Base-by-base conservation (phyloP, 306 rosid genomes). In the Prunus fruticosa region DNA sequence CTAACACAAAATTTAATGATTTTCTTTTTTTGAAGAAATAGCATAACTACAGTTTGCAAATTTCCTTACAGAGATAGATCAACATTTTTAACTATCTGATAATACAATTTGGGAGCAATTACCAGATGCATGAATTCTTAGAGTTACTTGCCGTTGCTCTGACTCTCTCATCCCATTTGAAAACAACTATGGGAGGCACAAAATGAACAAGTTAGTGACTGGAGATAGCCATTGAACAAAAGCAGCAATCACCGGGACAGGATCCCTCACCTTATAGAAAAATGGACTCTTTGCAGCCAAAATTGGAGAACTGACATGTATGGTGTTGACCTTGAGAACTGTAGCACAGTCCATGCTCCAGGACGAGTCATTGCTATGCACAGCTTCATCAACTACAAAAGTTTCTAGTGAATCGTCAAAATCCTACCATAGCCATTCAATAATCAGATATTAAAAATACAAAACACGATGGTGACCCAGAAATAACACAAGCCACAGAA, bases 231-330 rank as follows among this genome's bases (percentile, higher is more conserved):
- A 56, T 68, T 15, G 45, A 71, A 57, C 11, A 64, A 78, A 79
- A 62, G 38, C 9, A 78, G 65, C 23, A 67, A 1, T 79, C 54
- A 63, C 3, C 53, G 52, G 11, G 4, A 20, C 52, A 54, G 28
- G 45, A 46, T 14, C 74, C 64, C 71, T 67, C 76, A 86, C 88
- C 84, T 86, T 84, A 54, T 77, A 82, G 72, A 88, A 88, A 75
- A 84, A 84, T 1, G 85, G 88, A 78, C 90, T 84, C 74, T 84
- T 84, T 11, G 84, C 92, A 20, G 88, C 90, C 57, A 88, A 78
- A 65, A 88, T 88, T 54, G 84, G 82, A 72, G 90, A 88, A 72
- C 90, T 84, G 53, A 86, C 82, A 69, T 82, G 82, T 15, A 88
- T 11, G 76, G 81, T 86, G 70, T 77, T 82, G 41, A 81, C 85